A percentile compares a stretch with the other conserved stretches of the same genome.
Evolutionary conservation across 2,329 filamentous ascomycete species (phyloP).

Genomic region (Aspergillus sp.): DNA sequence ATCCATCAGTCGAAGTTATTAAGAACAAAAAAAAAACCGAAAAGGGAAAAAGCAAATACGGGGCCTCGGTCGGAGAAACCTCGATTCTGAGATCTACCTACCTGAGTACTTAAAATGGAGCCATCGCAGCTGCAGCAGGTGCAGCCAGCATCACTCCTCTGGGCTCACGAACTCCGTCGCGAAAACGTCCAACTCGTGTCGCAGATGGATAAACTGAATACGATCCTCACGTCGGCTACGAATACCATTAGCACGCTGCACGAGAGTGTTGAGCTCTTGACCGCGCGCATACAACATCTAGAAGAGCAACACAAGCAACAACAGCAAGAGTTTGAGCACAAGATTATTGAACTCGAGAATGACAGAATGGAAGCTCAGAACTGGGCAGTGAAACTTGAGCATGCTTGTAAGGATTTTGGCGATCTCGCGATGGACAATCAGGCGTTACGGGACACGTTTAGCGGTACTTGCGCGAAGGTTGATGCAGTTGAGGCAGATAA

Average conservation of each 20-base stretch:
- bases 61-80: too few species aligned
- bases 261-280: conserved; percentile 4
- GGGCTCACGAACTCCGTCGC: conserved; percentile 40
- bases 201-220: conserved; percentile 24
- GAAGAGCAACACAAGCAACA: not conserved
- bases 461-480: not conserved
- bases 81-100: too few species aligned
- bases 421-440: not conserved
- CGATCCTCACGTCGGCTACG: conserved; percentile 9
- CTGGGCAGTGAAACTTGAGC: not conserved
- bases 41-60: too few species aligned
- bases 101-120: not conserved
- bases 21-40: too few species aligned
- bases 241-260: conserved; percentile 7
- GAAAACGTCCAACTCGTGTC: conserved; percentile 34
- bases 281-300: not conserved
- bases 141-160: conserved; percentile 29
- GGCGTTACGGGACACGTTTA: not conserved
- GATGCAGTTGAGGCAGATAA: not conserved
- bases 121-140: not conserved
- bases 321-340: not conserved
- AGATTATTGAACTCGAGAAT: not conserved
- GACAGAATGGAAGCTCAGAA: not conserved
- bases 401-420: too few species aligned
- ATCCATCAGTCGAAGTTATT: not conserved